phyloP scores from a whole-genome alignment of 2,329 filamentous ascomycete genomes.

The Aspergillus sp. region DNA sequence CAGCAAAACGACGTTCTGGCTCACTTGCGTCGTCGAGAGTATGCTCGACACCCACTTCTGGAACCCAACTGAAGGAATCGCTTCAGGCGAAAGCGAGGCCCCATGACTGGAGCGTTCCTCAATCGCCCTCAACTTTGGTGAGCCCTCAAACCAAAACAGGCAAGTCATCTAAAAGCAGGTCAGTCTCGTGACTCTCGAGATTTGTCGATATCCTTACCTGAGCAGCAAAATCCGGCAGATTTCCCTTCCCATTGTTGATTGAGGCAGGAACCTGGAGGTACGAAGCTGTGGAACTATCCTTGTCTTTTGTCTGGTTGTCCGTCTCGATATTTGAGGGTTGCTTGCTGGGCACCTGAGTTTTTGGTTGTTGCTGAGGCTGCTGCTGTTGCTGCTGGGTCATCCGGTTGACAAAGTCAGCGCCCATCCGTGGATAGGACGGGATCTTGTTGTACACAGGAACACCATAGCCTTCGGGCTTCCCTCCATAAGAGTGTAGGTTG shows the following conservation, averaged over 20 bases:
- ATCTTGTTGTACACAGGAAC: conserved; percentile 24
- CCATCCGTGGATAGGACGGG: conserved; percentile 21
- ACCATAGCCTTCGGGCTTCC: conserved; percentile 26
- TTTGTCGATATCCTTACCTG: conserved; percentile 54
- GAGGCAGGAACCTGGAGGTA: conserved; percentile 70
- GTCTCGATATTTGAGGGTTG: conserved; percentile 22
- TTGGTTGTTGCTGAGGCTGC: conserved; percentile 25
- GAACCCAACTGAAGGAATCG: conserved; percentile 76
- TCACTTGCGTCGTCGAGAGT: conserved; percentile 90
- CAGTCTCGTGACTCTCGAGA: conserved; percentile 3
- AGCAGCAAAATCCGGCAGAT: conserved; percentile 77
- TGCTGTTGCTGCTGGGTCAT: conserved; percentile 25
- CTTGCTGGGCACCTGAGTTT: conserved; percentile 25
- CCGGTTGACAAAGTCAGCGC: conserved; percentile 23
- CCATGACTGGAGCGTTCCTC: conserved; percentile 55
- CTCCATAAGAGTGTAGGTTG: conserved; percentile 33
- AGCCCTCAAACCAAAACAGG: conserved; percentile 95
- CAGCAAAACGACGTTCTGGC: conserved; percentile 88
- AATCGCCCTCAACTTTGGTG: conserved; percentile 72
- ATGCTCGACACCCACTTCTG: conserved; percentile 92
- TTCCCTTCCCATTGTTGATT: conserved; percentile 74
- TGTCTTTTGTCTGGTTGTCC: conserved; percentile 26
- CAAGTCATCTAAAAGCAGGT: conserved; percentile 73
- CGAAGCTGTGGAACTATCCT: conserved; percentile 43
- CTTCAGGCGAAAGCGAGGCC: conserved; percentile 65